A percentile compares a stretch with the other conserved stretches of the same genome.
Conservation (phyloP, 2,329 filamentous ascomycete species). For the Rasamsonia emersonii region DNA sequence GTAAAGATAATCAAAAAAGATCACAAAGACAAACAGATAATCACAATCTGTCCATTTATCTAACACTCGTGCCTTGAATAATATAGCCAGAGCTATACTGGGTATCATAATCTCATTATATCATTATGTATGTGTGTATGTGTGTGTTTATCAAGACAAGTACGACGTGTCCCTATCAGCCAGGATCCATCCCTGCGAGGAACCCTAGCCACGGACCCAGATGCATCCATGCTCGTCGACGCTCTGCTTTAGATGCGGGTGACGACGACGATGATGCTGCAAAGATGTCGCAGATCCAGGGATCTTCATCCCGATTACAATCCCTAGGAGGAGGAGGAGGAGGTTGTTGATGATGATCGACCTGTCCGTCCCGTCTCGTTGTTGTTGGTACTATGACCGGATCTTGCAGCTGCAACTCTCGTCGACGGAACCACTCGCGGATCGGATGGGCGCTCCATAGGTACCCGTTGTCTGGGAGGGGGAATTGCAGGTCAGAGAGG, state of each 20-base stretch:
- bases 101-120: no score
- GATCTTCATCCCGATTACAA: conserved; percentile 2
- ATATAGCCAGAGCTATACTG: no score
- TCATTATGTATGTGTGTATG: conserved; percentile 2
- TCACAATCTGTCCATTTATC: no score
- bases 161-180: no score
- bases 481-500: conserved; percentile 13
- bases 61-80: no score
- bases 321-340: no score
- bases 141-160: background rate
- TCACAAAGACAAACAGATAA: no score
- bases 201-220: conserved; percentile 8
- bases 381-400: conserved; percentile 1
- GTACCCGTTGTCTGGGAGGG: conserved; percentile 10
- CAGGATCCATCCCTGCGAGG: conserved; percentile 6
- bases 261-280: background rate
- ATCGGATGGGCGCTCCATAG: conserved; percentile 6
- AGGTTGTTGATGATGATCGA: no score
- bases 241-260: background rate
- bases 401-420: conserved; percentile 6
- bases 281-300: conserved; percentile 9
- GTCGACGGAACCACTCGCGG: conserved; percentile 8
- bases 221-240: conserved; percentile 8
- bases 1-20: no score
- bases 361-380: background rate